A percentile compares a stretch with the other conserved stretches of the same genome.
phyloP scores from a whole-genome alignment of 176 grass and related monocot species.

The Aegilops umbellulata region DNA sequence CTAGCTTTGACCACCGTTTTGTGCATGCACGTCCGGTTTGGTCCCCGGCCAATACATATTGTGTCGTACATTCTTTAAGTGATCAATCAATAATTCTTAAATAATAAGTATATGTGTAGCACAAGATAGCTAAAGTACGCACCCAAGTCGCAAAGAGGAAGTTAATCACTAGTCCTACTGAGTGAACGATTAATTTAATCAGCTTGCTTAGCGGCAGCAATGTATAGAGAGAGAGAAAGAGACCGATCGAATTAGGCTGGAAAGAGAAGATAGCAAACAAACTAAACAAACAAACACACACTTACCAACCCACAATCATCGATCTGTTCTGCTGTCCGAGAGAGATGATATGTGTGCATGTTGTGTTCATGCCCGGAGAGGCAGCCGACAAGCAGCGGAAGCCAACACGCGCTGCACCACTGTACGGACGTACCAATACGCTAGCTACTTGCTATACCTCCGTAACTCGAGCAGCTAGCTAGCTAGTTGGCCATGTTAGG shows the following conservation, averaged over 20 bases:
- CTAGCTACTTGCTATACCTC: too few species aligned
- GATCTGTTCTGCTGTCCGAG: background rate
- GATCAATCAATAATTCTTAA: background rate
- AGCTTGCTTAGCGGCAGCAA: background rate
- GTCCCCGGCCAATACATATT: background rate
- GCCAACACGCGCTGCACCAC: constrained; percentile 13
- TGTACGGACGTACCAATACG: background rate
- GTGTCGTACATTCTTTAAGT: background rate
- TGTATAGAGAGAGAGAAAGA: background rate
- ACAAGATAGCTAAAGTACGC: background rate
- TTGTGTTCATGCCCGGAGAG: constrained; percentile 10
- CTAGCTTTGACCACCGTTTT: background rate
- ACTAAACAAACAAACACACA: background rate
- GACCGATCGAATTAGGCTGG: background rate
- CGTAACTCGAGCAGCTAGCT: too few species aligned
- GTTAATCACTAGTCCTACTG: background rate
- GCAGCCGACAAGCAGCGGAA: constrained; percentile 43
- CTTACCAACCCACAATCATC: constrained; percentile 29
- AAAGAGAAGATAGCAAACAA: background rate
- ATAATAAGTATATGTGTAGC: background rate
- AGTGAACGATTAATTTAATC: background rate
- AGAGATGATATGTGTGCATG: background rate
- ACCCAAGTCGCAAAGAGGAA: background rate
- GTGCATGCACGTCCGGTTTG: background rate
- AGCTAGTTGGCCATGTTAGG: too few species aligned